These are phyloP conservation scores for Zymoseptoria tritici DNA, from an alignment of 2,329 filamentous ascomycete genomes.

Conservation along the genomic window DNA sequence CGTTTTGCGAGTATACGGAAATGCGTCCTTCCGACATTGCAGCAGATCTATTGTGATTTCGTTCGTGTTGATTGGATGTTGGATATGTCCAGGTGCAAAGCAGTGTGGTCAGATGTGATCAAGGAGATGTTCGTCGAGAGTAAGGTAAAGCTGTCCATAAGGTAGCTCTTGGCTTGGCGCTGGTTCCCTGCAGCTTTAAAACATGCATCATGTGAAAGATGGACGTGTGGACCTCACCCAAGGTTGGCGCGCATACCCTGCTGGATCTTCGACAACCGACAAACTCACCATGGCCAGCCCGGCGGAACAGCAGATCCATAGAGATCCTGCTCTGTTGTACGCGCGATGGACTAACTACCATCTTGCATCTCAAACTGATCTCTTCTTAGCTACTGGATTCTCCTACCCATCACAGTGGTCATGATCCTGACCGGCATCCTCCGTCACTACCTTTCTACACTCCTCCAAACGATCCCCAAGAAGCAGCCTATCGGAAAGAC, in stretches of 20 bases:
- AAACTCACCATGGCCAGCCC: slow-evolving; percentile 69
- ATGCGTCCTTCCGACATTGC: slow-evolving; percentile 29
- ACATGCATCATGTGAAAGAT: background rate
- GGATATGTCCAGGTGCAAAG: background rate
- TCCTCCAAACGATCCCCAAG: slow-evolving; percentile 81
- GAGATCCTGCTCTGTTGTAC: slow-evolving; percentile 97
- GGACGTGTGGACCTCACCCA: background rate
- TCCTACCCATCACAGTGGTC: slow-evolving; percentile 92
- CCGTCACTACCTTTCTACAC: slow-evolving; percentile 90
- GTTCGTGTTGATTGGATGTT: background rate
- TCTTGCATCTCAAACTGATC: slow-evolving; percentile 20
- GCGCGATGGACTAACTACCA: slow-evolving; percentile 29
- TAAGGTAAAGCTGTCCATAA: background rate
- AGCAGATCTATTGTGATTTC: background rate
- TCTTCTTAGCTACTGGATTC: slow-evolving; percentile 82
- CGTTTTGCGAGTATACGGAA: slow-evolving; percentile 44
- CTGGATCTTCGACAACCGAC: background rate
- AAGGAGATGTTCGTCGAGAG: background rate
- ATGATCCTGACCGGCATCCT: slow-evolving; percentile 96
- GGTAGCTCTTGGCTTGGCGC: slow-evolving; percentile 3
- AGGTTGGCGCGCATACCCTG: background rate
- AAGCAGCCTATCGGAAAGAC: slow-evolving; percentile 66
- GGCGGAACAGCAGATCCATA: slow-evolving; percentile 87
- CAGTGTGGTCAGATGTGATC: background rate
- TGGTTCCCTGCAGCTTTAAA: background rate